Conservation (phyloP, 257 asterid species). For the Nicotiana attenuata region DNA sequence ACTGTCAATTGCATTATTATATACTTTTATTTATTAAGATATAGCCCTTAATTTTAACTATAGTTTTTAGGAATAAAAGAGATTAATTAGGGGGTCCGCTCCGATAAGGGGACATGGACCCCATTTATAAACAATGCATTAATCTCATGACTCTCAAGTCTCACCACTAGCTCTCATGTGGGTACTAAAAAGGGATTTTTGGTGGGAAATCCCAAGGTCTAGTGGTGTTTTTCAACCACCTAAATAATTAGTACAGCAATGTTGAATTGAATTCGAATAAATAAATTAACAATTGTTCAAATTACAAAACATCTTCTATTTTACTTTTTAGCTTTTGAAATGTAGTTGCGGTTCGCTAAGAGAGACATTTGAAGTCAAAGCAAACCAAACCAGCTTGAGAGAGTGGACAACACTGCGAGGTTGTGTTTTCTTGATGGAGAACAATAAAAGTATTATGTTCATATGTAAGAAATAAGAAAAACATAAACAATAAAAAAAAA, state of each 20-base stretch:
- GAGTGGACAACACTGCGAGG: too few relatives aligned
- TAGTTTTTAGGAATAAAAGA: not conserved
- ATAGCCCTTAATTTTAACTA: not conserved
- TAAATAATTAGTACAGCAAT: not conserved
- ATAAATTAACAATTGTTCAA: not conserved
- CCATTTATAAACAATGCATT: not conserved
- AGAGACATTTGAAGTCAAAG: not conserved
- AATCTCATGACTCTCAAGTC: not conserved
- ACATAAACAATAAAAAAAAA: too few relatives aligned
- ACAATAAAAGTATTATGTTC: too few relatives aligned
- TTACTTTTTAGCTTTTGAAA: too few relatives aligned
- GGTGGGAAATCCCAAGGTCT: not conserved
- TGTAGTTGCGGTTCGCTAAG: not conserved
- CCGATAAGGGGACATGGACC: not conserved
- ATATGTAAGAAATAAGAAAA: too few relatives aligned
- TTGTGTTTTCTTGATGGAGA: too few relatives aligned
- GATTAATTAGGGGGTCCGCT: too few relatives aligned
- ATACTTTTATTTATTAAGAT: not conserved
- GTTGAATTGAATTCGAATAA: not conserved
- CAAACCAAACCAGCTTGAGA: too few relatives aligned
- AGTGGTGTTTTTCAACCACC: not conserved
- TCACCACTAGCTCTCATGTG: not conserved
- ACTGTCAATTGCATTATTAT: not conserved
- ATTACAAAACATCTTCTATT: not conserved
- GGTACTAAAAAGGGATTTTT: not conserved